Evolutionary conservation across 1,284 basidiomycete genomes (phyloP), one percentile per base, ranked within the genome.

Genomic region (Austroboletus novae-zelandiae): DNA sequence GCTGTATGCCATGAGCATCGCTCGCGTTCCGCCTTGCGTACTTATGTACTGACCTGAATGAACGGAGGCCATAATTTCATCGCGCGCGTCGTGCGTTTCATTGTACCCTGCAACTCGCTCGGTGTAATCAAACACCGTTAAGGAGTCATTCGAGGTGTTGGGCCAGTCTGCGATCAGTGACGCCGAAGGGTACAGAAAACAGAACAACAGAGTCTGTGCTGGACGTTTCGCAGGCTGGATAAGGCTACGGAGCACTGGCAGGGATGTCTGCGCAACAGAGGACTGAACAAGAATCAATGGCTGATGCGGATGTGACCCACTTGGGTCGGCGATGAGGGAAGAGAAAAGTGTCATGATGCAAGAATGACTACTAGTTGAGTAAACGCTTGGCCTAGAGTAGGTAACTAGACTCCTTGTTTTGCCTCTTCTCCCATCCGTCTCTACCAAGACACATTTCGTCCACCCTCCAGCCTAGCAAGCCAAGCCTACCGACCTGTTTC

Each of bases 271-370:
- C 1, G 80, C 76, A 40, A 72, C 52, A 11, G 86, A 84, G 1
- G 86, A 88, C 57, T 89, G 84, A 15, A 89, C 60, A 15, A 89
- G 57, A 8, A 87, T 57, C 29, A 87, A 67, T 5, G 77, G 74
- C 39, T 80, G 75, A 43, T 73, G 71, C 42, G 71, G 61, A 44
- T 64, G 53, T 17, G 40, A 49, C 20, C 45, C 52, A 14, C 48
- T 50, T 32, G 65, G 62, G 40, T 57, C 53, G 62, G 45, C 66
- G 65, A 53, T 69, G 57, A 61, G 70, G 66, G 51, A 72, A 61
- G 61, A 77, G 45, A 73, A 62, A 44, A 64, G 57, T 45, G 63
- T 40, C 73, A 76, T 76, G 23, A 13, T 34, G 27, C 27, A 32
- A 5, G 3, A 13, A 32, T 32, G 13, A 15, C 2, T 5, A 36